A percentile compares a stretch with the other conserved stretches of the same genome.
Evolutionary conservation across 345 rosid species (phyloP).

Genomic region (Orychophragmus violaceus): DNA sequence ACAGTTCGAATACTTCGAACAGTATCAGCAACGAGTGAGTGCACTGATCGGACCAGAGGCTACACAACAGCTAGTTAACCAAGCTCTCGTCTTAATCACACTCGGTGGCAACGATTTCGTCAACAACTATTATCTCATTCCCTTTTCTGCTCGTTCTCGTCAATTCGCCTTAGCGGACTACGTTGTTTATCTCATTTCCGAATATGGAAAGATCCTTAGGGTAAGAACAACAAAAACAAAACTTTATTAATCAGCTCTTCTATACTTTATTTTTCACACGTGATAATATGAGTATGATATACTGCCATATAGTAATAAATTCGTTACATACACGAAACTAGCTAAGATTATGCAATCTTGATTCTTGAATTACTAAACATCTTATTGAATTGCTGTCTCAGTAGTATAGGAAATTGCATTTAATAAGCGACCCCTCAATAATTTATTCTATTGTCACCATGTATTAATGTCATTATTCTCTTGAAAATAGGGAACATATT

Average conservation of each 20-base stretch:
- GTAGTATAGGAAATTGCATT: conserved; percentile 6
- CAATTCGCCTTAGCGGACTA: conserved; percentile 62
- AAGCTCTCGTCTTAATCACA: conserved; percentile 69
- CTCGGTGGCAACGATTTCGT: conserved; percentile 93
- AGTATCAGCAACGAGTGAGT: conserved; percentile 56
- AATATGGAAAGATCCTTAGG: conserved; percentile 57
- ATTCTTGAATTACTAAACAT: not conserved
- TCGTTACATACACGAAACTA: not conserved
- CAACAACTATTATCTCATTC: conserved; percentile 83
- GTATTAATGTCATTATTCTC: conserved; percentile 10
- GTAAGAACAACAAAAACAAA: conserved; percentile 29
- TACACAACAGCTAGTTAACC: conserved; percentile 48
- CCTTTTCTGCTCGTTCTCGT: conserved; percentile 75
- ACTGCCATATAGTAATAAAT: not conserved
- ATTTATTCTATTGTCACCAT: conserved; percentile 1
- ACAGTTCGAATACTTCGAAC: conserved; percentile 59
- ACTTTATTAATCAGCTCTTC: not conserved
- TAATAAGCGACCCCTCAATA: conserved; percentile 26
- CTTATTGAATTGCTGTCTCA: conserved; percentile 1
- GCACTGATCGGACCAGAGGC: conserved; percentile 53
- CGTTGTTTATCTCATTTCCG: conserved; percentile 66
- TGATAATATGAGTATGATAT: not conserved
- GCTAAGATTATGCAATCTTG: not conserved
- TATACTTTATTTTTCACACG: not conserved
- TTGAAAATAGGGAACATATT: not conserved